Evolutionary conservation across 2,329 filamentous ascomycete species (phyloP).

Genomic region (Monilinia fructigena): DNA sequence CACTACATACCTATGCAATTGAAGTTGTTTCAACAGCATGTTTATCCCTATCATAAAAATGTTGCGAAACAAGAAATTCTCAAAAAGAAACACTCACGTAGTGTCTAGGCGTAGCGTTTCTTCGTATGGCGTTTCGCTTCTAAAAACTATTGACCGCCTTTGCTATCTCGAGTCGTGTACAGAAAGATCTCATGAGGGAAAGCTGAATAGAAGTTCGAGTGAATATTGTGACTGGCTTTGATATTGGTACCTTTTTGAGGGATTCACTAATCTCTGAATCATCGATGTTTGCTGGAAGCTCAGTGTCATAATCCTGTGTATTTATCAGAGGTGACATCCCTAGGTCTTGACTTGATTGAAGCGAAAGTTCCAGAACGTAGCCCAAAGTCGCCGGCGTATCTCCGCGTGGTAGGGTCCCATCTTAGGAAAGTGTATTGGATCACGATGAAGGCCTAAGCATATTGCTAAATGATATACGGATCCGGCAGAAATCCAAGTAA

Average conservation of each 20-base stretch:
- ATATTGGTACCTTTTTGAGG: conserved; percentile 29
- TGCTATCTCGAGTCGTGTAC: conserved; percentile 46
- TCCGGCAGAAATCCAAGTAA: conserved; percentile 53
- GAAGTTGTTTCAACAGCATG: not conserved
- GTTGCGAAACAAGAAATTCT: not conserved
- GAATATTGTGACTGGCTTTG: conserved; percentile 36
- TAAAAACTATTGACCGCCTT: conserved; percentile 50
- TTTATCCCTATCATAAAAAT: not conserved
- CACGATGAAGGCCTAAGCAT: conserved; percentile 57
- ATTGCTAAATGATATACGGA: conserved; percentile 52
- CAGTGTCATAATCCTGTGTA: conserved; percentile 50
- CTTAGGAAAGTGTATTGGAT: conserved; percentile 50
- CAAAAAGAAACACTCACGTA: conserved; percentile 39
- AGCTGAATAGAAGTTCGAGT: conserved; percentile 53
- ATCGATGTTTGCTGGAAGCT: conserved; percentile 50
- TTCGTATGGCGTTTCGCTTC: conserved; percentile 46
- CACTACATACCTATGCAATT: too few species aligned
- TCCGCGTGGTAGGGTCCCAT: conserved; percentile 51
- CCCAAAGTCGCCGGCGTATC: conserved; percentile 56
- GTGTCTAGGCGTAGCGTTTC: conserved; percentile 49
- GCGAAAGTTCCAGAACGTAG: conserved; percentile 52
- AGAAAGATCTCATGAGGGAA: conserved; percentile 47
- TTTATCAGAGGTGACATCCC: conserved; percentile 52
- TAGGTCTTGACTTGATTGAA: conserved; percentile 52
- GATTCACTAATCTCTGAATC: conserved; percentile 51